phyloP scores from a whole-genome alignment of 1,284 basidiomycete genomes.

The Trichosporon sp. region DNA sequence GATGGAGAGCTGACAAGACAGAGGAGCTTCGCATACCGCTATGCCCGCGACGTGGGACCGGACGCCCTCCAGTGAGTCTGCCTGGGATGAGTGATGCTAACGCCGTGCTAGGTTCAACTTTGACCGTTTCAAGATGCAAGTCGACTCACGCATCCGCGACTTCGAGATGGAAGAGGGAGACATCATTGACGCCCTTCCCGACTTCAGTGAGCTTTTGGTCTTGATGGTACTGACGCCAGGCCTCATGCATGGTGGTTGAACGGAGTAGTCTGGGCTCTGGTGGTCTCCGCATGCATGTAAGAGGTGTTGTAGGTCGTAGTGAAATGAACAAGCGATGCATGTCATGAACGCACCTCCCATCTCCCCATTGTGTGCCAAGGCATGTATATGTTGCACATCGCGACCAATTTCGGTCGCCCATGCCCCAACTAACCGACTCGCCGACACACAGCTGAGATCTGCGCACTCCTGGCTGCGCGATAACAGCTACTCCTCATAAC shows the following conservation, averaged over 20 bases:
- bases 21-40: neutral
- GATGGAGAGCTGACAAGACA: neutral
- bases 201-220: neutral
- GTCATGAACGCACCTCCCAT: no score
- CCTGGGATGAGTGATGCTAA: no score
- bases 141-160: neutral
- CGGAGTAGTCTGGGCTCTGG: no score
- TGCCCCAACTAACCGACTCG: no score
- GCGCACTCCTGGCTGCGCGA: no score
- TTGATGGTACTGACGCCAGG: neutral
- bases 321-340: no score
- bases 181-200: neutral
- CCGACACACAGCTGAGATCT: no score
- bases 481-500: neutral
- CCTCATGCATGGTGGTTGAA: neutral
- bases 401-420: no score
- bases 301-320: no score
- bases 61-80: neutral
- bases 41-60: neutral
- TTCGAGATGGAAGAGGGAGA: neutral
- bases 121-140: neutral
- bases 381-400: no score
- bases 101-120: neutral
- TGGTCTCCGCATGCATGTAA: no score
- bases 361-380: no score